Evolutionary conservation across 345 rosid genomes (phyloP).

Genomic region (Eutrema yunnanense): DNA sequence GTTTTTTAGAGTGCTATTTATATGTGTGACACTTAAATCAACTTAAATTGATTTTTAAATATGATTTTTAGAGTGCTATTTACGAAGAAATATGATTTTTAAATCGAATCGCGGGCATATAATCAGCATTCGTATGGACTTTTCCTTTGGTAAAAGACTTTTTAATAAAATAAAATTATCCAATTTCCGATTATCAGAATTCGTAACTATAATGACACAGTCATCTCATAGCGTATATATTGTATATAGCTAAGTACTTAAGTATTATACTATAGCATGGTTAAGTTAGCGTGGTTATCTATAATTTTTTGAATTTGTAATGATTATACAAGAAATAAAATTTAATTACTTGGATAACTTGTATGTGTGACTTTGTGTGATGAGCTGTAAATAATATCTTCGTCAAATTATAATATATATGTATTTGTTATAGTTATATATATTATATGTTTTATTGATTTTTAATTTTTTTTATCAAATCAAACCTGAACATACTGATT

Average conservation of each 20-base stretch:
- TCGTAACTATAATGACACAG: too few species aligned
- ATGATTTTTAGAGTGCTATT: too few species aligned
- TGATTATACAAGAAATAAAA: background rate
- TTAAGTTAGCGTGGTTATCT: background rate
- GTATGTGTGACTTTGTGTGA: background rate
- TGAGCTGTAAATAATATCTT: background rate
- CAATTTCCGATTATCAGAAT: background rate
- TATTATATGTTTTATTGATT: background rate
- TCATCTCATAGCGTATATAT: background rate
- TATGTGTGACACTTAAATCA: too few species aligned
- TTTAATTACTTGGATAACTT: background rate
- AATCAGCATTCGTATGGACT: constrained; percentile 21
- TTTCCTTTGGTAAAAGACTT: constrained; percentile 11
- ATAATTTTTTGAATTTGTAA: background rate
- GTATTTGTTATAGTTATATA: background rate
- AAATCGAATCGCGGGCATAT: background rate
- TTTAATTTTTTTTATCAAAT: too few species aligned
- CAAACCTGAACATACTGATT: too few species aligned
- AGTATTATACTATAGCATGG: background rate
- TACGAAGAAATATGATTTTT: too few species aligned
- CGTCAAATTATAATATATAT: background rate
- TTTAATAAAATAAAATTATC: background rate
- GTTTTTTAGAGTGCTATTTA: too few species aligned
- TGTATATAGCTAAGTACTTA: background rate
- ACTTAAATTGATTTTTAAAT: too few species aligned